A percentile compares a stretch with the other conserved stretches of the same genome.
phyloP scores from a whole-genome alignment of 345 rosid genomes.

The Tarenaya hassleriana region DNA sequence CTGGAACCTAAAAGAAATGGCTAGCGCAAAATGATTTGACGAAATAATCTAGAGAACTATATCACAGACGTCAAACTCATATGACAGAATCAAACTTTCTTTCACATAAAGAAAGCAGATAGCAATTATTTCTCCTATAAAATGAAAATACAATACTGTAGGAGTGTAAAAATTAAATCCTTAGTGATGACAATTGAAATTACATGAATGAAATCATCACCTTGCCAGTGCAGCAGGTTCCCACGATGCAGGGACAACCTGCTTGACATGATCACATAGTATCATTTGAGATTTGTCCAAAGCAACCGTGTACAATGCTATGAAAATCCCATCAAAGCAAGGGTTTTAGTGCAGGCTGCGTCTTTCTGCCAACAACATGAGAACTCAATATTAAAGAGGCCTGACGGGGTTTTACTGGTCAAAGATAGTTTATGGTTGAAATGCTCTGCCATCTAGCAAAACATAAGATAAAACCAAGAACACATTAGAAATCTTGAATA shows the following conservation, averaged over 20 bases:
- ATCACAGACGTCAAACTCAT: too few species aligned
- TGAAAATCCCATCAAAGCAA: conserved; percentile 90
- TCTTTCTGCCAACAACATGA: conserved; percentile 92
- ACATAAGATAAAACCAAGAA: background rate
- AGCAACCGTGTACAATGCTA: conserved; percentile 74
- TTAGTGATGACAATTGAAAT: background rate
- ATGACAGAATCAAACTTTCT: too few species aligned
- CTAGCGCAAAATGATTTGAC: too few species aligned
- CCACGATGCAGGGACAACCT: conserved; percentile 82
- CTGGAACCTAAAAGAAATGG: too few species aligned
- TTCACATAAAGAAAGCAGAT: too few species aligned
- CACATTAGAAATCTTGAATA: background rate
- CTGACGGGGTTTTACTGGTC: conserved; percentile 89
- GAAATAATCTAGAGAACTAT: too few species aligned
- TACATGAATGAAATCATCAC: conserved; percentile 28
- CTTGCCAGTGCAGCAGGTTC: conserved; percentile 90
- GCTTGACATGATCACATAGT: conserved; percentile 70
- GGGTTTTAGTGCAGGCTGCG: conserved; percentile 85
- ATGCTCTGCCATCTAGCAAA: conserved; percentile 89
- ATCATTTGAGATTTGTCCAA: conserved; percentile 76
- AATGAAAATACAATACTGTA: too few species aligned
- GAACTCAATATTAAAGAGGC: conserved; percentile 80
- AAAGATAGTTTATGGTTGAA: conserved; percentile 82
- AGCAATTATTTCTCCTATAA: too few species aligned
- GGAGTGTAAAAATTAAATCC: background rate